Base-by-base conservation (phyloP, 257 asterid genomes). In the Capsicum pubescens region DNA sequence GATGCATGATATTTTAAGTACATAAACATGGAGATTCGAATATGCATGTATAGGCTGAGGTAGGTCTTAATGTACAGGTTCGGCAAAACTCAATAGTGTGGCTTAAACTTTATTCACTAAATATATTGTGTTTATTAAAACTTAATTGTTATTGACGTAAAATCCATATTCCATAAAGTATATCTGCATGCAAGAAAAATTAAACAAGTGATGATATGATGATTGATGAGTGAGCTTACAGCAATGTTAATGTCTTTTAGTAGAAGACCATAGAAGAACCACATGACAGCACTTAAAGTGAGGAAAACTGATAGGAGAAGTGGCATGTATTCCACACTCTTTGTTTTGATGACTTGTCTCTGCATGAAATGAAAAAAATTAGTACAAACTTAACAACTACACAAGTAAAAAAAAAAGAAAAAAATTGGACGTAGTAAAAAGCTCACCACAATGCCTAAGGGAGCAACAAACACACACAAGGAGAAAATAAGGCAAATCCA, bases 401-500 rank as follows among this genome's bases (percentile, higher is more conserved):
- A 54, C 71, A 64, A 5, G 12, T 5, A 6, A 5, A 32, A 3
- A 69, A 42, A 32, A 2, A 10, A 6, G 17, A 36, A 39, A 15
- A 15, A 39, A 46, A 10, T n/a, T 48, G 36, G 17, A 1, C 1
- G 42, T n/a, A 72, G 32, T 26, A 26, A 1, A 48, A 48, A 48
- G 39, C 61, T 74, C 6, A 74, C 80, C 91, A 93, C 78, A 76
- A 93, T 92, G 87, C 93, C 87, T 66, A 93, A 80, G 7, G 97
- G 97, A 6, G 98, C 98, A 6, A 92, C 88, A 78, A 94, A 94
- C 3, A 94, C 98, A 83, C 94, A 90, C 48, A 94, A 58, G 17
- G 97, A 90, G 50, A 93, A 92, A 1, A 92, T 85, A 1, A 92
- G 90, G 83, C 93, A 90, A 68, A 93, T 84, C 97, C 95, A 93